Conservation (phyloP, 192 early-diverging fungal species). For the Backusella tarrabulga region DNA sequence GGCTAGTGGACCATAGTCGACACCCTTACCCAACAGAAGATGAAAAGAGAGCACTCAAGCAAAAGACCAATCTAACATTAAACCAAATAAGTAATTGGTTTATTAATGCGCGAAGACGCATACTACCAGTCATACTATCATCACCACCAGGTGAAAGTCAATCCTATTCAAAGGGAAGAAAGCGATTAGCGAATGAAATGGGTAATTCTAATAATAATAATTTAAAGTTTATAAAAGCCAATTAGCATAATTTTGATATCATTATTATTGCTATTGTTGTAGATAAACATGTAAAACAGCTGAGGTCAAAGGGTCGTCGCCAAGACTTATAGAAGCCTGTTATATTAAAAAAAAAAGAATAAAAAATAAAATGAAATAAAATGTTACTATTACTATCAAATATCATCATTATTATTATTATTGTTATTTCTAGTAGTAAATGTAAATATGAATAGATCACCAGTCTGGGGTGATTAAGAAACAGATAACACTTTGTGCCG, state of each 20-base stretch:
- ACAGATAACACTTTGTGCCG: background rate
- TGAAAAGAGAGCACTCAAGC: slow-evolving; percentile 53
- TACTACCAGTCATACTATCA: slow-evolving; percentile 48
- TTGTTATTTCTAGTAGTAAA: too few species aligned
- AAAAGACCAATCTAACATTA: slow-evolving; percentile 58
- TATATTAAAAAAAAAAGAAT: background rate
- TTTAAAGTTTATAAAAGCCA: background rate
- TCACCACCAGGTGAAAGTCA: background rate
- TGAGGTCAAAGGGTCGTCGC: slow-evolving; percentile 1
- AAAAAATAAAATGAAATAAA: background rate
- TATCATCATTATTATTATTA: too few species aligned
- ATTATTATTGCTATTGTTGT: background rate
- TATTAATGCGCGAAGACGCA: slow-evolving; percentile 65
- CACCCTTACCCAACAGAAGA: slow-evolving; percentile 71
- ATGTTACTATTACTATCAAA: background rate
- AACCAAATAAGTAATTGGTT: slow-evolving; percentile 79
- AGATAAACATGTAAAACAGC: slow-evolving; percentile 2
- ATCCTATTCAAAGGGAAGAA: background rate
- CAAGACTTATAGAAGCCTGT: background rate
- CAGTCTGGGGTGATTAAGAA: background rate
- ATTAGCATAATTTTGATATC: background rate
- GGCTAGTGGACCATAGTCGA: slow-evolving; percentile 56
- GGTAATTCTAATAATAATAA: background rate
- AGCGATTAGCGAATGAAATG: background rate
- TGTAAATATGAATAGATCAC: background rate